These are phyloP conservation scores for Chaetomium strumarium DNA, from an alignment of 2,329 filamentous ascomycete species.

Conservation along the genomic window DNA sequence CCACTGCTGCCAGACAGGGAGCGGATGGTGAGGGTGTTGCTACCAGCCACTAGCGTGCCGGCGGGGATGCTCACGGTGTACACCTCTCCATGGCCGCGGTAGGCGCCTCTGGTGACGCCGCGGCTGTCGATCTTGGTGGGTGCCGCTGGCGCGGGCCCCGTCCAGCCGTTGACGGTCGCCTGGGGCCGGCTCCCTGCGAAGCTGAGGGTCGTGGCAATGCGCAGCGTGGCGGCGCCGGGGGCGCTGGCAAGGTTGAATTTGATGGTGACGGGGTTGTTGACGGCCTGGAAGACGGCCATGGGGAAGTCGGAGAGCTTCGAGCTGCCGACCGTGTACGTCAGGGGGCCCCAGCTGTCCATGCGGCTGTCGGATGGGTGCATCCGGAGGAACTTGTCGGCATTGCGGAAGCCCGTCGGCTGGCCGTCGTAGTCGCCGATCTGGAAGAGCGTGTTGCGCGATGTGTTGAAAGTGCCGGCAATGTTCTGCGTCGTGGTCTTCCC, in stretches of 20 bases:
- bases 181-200: constrained; percentile 55
- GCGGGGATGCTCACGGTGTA: constrained; percentile 57
- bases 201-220: constrained; percentile 58
- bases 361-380: constrained; percentile 64
- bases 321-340: constrained; percentile 56
- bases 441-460: constrained; percentile 50
- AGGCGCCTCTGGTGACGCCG: constrained; percentile 60
- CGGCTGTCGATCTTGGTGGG: constrained; percentile 59
- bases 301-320: constrained; percentile 50
- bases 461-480: constrained; percentile 40
- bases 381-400: constrained; percentile 59
- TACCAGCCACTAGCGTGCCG: constrained; percentile 52
- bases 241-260: constrained; percentile 49
- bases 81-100: constrained; percentile 57
- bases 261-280: constrained; percentile 56
- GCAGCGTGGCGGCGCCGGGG: constrained; percentile 49
- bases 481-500: constrained; percentile 44
- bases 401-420: constrained; percentile 57
- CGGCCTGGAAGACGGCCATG: constrained; percentile 59
- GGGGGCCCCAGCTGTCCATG: constrained; percentile 55
- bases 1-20: constrained; percentile 55
- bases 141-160: constrained; percentile 41
- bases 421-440: constrained; percentile 63
- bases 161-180: constrained; percentile 51
- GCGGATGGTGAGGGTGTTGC: constrained; percentile 58